Conservation (phyloP, 169 alveolate species). For the Perkinsus olseni region DNA sequence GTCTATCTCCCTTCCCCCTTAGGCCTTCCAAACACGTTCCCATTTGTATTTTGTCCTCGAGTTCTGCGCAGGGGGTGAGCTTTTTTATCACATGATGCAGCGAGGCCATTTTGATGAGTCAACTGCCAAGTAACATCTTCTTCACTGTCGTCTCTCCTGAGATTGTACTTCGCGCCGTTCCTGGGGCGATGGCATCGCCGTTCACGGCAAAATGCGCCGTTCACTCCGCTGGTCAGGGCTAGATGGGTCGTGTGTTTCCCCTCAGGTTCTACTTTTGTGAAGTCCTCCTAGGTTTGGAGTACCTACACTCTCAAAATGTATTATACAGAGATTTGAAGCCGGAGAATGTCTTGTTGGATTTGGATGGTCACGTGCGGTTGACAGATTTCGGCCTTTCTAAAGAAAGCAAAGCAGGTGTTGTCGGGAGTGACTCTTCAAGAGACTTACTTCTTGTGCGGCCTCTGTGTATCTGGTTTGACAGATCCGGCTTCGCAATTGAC, state of each 20-base stretch:
- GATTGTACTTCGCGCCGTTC: no score
- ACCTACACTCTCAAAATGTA: conserved; percentile 22
- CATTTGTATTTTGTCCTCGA: conserved; percentile 54
- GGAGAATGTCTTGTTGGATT: conserved; percentile 20
- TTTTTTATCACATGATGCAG: conserved; percentile 40
- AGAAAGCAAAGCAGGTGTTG: conserved; percentile 57
- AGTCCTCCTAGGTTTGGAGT: conserved; percentile 39
- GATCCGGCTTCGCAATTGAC: neutral
- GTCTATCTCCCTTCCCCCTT: neutral
- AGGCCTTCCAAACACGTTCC: conserved; percentile 53
- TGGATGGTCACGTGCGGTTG: conserved; percentile 59
- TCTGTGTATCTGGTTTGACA: neutral
- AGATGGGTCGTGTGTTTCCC: no score
- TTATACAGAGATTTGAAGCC: conserved; percentile 21
- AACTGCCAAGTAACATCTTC: neutral
- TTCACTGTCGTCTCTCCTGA: no score
- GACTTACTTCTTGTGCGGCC: no score
- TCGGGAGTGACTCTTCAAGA: no score
- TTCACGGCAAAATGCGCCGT: no score
- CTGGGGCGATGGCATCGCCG: no score
- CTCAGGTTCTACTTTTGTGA: conserved; percentile 59
- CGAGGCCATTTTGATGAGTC: conserved; percentile 29
- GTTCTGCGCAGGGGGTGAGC: conserved; percentile 61
- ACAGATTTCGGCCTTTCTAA: conserved; percentile 81
- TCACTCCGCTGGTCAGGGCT: no score